Evolutionary conservation across 2,329 filamentous ascomycete genomes (phyloP).

Genomic region (Penicillium sp.): DNA sequence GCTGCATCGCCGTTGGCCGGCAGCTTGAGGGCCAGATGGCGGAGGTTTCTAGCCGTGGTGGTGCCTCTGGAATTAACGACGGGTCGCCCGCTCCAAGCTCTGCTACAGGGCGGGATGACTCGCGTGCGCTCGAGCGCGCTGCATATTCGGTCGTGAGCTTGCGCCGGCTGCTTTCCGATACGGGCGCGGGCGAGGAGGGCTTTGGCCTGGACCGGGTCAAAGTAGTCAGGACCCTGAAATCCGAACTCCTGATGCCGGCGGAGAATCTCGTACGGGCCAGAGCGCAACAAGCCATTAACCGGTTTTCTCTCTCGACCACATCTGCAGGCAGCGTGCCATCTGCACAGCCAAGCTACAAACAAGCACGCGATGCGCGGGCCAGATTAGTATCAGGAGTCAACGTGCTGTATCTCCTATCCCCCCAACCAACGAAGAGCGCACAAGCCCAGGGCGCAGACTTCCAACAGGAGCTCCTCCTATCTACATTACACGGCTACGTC

Average conservation of each 20-base stretch:
- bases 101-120: slow-evolving; percentile 64
- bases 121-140: slow-evolving; percentile 79
- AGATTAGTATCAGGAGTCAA: slow-evolving; percentile 74
- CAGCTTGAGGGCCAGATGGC: slow-evolving; percentile 86
- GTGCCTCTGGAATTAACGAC: slow-evolving; percentile 39
- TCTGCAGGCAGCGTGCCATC: slow-evolving; percentile 31
- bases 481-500: slow-evolving; percentile 79
- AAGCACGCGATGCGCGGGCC: slow-evolving; percentile 75
- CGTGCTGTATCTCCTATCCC: slow-evolving; percentile 81
- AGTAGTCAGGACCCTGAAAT: slow-evolving; percentile 72
- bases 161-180: slow-evolving; percentile 71
- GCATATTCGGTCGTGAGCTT: slow-evolving; percentile 78
- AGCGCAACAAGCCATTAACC: slow-evolving; percentile 78
- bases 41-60: slow-evolving; percentile 62
- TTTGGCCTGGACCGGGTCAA: slow-evolving; percentile 75
- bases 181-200: slow-evolving; percentile 74
- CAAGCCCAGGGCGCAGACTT: slow-evolving; percentile 54
- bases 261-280: slow-evolving; percentile 75
- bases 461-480: slow-evolving; percentile 73
- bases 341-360: slow-evolving; percentile 57
- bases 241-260: slow-evolving; percentile 70
- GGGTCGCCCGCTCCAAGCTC: slow-evolving; percentile 29
- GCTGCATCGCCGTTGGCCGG: slow-evolving; percentile 79
- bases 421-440: slow-evolving; percentile 57
- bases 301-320: slow-evolving; percentile 74